Percentiles rank a stretch among this genome's conserved stretches.
These are phyloP conservation scores for Naganishia onofrii DNA, from an alignment of 768 basidiomycete genomes.

Conservation along the genomic window DNA sequence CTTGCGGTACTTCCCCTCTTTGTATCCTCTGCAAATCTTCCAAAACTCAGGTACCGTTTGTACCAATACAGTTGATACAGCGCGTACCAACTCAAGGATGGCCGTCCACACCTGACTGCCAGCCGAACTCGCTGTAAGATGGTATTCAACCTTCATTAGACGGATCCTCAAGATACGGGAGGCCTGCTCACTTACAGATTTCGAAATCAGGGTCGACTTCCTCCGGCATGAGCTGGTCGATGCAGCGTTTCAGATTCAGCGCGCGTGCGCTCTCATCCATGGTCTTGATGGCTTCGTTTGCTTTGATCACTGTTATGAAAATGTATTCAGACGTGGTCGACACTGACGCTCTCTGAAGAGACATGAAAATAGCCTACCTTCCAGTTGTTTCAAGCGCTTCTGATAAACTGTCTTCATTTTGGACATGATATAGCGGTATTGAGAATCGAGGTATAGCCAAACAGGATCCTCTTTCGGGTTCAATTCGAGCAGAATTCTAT, in stretches of 20 bases:
- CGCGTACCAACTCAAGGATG: constrained; percentile 74
- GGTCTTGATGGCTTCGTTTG: background rate
- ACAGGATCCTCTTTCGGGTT: constrained; percentile 83
- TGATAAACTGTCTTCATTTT: constrained; percentile 67
- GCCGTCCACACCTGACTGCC: constrained; percentile 80
- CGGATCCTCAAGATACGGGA: background rate
- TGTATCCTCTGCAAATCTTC: constrained; percentile 83
- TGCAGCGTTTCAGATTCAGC: constrained; percentile 35
- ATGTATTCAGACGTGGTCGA: background rate
- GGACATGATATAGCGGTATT: constrained; percentile 79
- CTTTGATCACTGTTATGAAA: constrained; percentile 2
- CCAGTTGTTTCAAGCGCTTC: constrained; percentile 58
- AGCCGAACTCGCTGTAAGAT: constrained; percentile 62
- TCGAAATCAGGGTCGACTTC: constrained; percentile 1
- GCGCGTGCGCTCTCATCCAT: constrained; percentile 27
- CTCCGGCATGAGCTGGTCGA: constrained; percentile 20
- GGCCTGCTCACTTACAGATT: constrained; percentile 8
- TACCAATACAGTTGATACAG: constrained; percentile 77
- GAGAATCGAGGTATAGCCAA: constrained; percentile 93
- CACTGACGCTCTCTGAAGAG: too few species aligned
- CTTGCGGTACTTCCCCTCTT: constrained; percentile 90
- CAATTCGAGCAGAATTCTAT: constrained; percentile 86
- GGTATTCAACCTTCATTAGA: background rate
- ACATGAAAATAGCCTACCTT: constrained; percentile 54
- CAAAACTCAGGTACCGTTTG: constrained; percentile 88